Percentiles rank a stretch among this genome's conserved stretches.
Conservation (phyloP, 371 early-diverging fungal species). For the Dinochytrium kinnereticum region DNA sequence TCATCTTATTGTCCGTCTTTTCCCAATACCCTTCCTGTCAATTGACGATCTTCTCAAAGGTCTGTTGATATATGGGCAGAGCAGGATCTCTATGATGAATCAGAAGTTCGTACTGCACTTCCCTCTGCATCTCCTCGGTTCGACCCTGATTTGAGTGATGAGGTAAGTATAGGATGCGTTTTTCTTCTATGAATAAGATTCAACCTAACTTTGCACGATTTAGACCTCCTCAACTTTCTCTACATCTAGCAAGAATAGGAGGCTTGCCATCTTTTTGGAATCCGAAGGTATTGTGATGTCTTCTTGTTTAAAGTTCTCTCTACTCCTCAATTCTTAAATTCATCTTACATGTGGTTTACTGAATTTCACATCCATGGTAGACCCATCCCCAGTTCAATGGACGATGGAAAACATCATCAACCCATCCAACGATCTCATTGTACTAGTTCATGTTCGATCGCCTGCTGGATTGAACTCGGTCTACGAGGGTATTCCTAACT, state of each 20-base stretch:
- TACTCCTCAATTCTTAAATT: no score
- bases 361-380: background rate
- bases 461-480: background rate
- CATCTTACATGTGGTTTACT: no score
- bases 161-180: background rate
- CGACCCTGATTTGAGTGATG: no score
- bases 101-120: conserved; percentile 10
- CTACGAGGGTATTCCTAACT: no score
- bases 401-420: background rate
- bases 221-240: no score
- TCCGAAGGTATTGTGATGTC: no score
- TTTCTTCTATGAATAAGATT: background rate
- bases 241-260: no score
- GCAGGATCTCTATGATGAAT: conserved; percentile 13
- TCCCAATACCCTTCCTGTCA: background rate
- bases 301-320: no score
- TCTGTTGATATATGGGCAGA: conserved; percentile 11
- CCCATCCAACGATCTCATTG: background rate
- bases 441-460: conserved; percentile 2
- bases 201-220: no score
- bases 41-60: background rate
- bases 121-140: conserved; percentile 6
- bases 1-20: no score
- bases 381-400: background rate
- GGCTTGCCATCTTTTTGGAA: background rate